A percentile compares a stretch with the other conserved stretches of the same genome.
Conservation (phyloP, 1,284 basidiomycete genomes). For the Meripilus lineatus region DNA sequence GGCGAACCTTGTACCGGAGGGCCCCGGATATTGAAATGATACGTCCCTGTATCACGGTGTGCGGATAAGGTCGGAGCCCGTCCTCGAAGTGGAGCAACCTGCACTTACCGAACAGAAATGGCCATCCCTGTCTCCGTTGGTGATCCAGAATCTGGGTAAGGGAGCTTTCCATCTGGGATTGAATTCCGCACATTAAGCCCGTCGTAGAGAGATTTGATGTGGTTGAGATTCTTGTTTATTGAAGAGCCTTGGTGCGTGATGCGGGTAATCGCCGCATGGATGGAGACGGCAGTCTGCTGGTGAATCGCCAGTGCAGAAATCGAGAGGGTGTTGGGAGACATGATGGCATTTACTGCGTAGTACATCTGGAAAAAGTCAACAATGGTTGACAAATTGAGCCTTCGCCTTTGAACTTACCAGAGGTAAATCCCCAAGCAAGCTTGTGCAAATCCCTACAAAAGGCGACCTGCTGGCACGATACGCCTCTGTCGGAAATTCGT, state of each 20-base stretch:
- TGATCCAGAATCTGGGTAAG: not conserved
- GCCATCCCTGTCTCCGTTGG: not conserved
- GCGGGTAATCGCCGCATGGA: not conserved
- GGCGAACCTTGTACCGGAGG: conserved; percentile 35
- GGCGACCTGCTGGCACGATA: not conserved
- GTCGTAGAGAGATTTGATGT: not conserved
- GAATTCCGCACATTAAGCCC: not conserved
- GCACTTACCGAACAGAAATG: not conserved
- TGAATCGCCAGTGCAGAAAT: too few species aligned
- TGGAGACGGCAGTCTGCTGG: not conserved
- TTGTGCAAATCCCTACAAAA: not conserved
- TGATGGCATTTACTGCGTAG: too few species aligned
- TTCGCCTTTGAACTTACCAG: conserved; percentile 4
- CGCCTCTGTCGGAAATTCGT: not conserved
- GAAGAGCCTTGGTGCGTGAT: not conserved
- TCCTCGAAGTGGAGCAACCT: not conserved
- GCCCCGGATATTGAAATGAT: conserved; percentile 59
- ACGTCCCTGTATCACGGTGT: conserved; percentile 44
- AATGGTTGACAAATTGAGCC: too few species aligned
- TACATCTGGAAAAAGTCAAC: too few species aligned
- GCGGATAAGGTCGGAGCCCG: not conserved
- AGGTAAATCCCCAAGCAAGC: conserved; percentile 1
- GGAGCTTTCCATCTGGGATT: not conserved
- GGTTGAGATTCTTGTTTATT: not conserved
- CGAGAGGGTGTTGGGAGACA: too few species aligned